Base-by-base conservation (phyloP, 306 rosid species). In the Sophora flavescens region DNA sequence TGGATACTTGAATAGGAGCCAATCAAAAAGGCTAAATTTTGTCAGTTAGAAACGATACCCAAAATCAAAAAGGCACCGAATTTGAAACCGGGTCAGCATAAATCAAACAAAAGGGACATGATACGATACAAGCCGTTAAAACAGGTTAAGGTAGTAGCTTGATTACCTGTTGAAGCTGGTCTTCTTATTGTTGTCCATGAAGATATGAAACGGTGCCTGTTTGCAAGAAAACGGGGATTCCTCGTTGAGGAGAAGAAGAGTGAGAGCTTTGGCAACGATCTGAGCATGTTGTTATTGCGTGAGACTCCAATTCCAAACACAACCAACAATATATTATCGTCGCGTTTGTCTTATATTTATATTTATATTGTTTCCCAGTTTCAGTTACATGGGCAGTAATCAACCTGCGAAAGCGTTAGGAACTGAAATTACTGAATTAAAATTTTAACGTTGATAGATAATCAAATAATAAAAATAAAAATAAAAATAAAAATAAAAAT, bases 261-360 rank as follows among this genome's bases (percentile, higher is more conserved):
- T n/a, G 83, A 85, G 44, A 79, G 83, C 38, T 66, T 57, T 4
- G 84, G 68, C 18, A 85, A 81, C 59, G 70, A 78, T 81, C 84
- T 74, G 2, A 81, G 72, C 83, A 85, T 81, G n/a, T 7, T 73
- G 51, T 52, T 68, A 62, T 56, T 4, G 13, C 3, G 53, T 8
- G 17, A 2, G 53, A 82, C 56, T 57, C 50, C 35, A 70, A 41
- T 4, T 30, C 32, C 32, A 30, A 30, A 30, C 32, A 2, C 32
- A 75, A 9, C 26, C 58, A 53, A 9, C 64, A 6, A 44, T 13
- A 51, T 1, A 22, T 39, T 65, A 56, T 56, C 9, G 16, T n/a
- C 30, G 8, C 72, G 22, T 58, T 47, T 71, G 48, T 8, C 36
- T 16, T 28, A 0, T n/a, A 13, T 8, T 1, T 30, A 8, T 5